These are phyloP conservation scores for Lasiodiplodia theobromae DNA, from an alignment of 2,329 filamentous ascomycete species.

Conservation along the genomic window DNA sequence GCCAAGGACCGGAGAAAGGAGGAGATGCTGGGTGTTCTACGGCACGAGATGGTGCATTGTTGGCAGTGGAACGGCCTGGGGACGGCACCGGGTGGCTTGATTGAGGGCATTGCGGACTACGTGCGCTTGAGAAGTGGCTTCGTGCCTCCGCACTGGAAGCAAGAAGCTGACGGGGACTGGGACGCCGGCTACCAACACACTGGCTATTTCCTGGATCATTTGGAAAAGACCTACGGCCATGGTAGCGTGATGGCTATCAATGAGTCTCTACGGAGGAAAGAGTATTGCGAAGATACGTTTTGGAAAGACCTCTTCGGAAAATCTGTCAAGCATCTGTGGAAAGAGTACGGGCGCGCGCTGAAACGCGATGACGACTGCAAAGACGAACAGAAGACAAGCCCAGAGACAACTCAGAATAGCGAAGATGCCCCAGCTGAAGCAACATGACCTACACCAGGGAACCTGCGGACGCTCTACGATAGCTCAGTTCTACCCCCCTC, in stretches of 20 bases:
- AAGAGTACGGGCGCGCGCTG: slow-evolving; percentile 68
- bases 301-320: slow-evolving; percentile 73
- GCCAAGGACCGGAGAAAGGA: slow-evolving; percentile 47
- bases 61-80: slow-evolving; percentile 78
- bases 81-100: slow-evolving; percentile 70
- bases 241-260: slow-evolving; percentile 66
- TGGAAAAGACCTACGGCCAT: slow-evolving; percentile 70
- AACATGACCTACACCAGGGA: not conserved
- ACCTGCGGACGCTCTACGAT: not conserved
- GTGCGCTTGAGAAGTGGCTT: slow-evolving; percentile 78
- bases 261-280: slow-evolving; percentile 67
- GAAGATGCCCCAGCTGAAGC: slow-evolving; percentile 11
- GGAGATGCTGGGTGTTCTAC: slow-evolving; percentile 83
- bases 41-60: slow-evolving; percentile 94
- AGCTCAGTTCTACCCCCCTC: not conserved
- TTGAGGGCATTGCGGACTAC: slow-evolving; percentile 94
- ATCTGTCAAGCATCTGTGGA: slow-evolving; percentile 74
- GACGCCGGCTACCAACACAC: slow-evolving; percentile 90
- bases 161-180: slow-evolving; percentile 69
- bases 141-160: slow-evolving; percentile 83
- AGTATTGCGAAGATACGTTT: slow-evolving; percentile 53
- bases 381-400: not conserved
- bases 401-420: not conserved
- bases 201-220: slow-evolving; percentile 86
- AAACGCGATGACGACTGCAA: slow-evolving; percentile 14